These are phyloP conservation scores for Penicillium paxilli DNA, from an alignment of 495 filamentous ascomycete genomes.

Conservation along the genomic window DNA sequence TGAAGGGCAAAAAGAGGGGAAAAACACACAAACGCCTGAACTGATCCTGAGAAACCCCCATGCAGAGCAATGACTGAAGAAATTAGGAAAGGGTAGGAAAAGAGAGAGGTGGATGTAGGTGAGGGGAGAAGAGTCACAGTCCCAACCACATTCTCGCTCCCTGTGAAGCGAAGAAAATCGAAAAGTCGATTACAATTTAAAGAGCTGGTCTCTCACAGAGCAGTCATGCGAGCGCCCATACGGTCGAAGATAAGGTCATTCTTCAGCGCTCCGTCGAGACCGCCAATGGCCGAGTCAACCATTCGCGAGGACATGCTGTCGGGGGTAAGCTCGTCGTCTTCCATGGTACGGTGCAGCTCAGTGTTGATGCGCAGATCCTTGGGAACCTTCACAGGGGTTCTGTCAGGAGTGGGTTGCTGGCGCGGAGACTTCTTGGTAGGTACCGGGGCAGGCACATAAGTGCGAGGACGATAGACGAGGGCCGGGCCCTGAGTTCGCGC, in stretches of 20 bases:
- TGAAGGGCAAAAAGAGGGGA: neutral
- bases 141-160: neutral
- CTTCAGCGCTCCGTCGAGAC: conserved; percentile 40
- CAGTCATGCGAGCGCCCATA: conserved; percentile 41
- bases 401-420: conserved; percentile 26
- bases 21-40: conserved; percentile 13
- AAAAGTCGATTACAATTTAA: too few species aligned
- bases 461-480: conserved; percentile 42
- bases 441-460: conserved; percentile 40
- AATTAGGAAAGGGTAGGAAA: neutral
- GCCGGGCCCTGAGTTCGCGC: conserved; percentile 57
- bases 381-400: conserved; percentile 35
- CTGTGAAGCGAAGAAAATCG: too few species aligned
- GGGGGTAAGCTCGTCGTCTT: conserved; percentile 58
- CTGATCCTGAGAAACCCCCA: conserved; percentile 2
- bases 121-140: neutral
- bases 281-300: conserved; percentile 52
- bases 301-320: conserved; percentile 70
- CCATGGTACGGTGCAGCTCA: conserved; percentile 36
- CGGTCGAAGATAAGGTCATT: conserved; percentile 43
- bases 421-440: conserved; percentile 20
- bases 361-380: conserved; percentile 49
- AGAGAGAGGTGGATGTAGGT: neutral
- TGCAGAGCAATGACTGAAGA: conserved; percentile 3
- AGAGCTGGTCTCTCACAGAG: conserved; percentile 20